phyloP scores from a whole-genome alignment of 441 rosid species.

The Populus hybrid region DNA sequence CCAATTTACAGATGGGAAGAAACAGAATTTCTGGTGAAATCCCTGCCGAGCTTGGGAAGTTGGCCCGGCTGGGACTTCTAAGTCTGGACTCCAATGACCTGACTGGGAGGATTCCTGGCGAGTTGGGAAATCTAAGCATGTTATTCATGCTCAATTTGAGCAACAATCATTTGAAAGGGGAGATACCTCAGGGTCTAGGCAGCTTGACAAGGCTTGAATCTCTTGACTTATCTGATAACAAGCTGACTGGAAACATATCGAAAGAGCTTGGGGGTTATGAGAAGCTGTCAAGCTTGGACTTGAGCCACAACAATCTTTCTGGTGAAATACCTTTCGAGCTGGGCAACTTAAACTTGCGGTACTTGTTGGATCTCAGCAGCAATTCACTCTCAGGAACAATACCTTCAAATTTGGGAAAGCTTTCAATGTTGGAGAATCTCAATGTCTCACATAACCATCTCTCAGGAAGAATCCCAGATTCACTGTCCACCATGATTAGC shows the following conservation, averaged over 20 bases:
- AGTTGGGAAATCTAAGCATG: constrained; percentile 40
- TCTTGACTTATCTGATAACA: constrained; percentile 55
- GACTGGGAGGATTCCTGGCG: constrained; percentile 45
- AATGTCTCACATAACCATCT: constrained; percentile 55
- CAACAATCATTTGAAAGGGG: constrained; percentile 44
- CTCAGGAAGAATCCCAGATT: constrained; percentile 48
- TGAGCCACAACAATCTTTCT: constrained; percentile 52
- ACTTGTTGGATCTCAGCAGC: constrained; percentile 55
- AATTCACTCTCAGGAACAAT: constrained; percentile 51
- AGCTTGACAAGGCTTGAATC: constrained; percentile 24
- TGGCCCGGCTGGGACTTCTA: constrained; percentile 34
- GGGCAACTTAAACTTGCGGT: constrained; percentile 40
- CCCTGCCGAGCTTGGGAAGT: constrained; percentile 22
- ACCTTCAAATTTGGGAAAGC: constrained; percentile 42
- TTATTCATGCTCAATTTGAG: constrained; percentile 48
- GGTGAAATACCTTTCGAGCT: constrained; percentile 47
- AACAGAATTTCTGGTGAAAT: constrained; percentile 46
- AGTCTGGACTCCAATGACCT: constrained; percentile 43
- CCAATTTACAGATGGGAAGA: constrained; percentile 44
- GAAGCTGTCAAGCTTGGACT: constrained; percentile 37
- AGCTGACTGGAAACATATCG: constrained; percentile 37
- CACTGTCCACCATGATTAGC: constrained; percentile 45
- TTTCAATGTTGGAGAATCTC: constrained; percentile 39
- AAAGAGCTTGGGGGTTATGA: constrained; percentile 34
- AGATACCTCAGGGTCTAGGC: constrained; percentile 38